Percentiles rank a stretch among this genome's conserved stretches.
These are phyloP conservation scores for Lactarius trivialis DNA, from an alignment of 768 basidiomycete species.

Conservation along the genomic window DNA sequence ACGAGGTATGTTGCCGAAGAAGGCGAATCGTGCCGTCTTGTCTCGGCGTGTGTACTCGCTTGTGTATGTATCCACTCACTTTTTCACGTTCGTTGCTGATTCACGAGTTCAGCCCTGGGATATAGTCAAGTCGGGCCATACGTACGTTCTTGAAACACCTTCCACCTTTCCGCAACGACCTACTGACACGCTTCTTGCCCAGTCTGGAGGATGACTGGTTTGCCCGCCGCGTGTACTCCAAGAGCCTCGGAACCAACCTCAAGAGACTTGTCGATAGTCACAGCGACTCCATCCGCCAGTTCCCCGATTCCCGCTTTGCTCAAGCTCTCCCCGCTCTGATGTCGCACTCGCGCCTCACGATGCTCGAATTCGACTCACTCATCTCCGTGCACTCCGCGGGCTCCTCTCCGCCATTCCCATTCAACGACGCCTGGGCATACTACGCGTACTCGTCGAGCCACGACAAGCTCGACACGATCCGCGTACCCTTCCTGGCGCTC, in stretches of 20 bases:
- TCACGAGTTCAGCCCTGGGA: conserved; percentile 41
- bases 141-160: conserved; percentile 24
- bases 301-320: conserved; percentile 46
- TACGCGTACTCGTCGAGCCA: conserved; percentile 56
- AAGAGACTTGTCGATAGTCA: conserved; percentile 52
- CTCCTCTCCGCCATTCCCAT: conserved; percentile 44
- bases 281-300: conserved; percentile 37
- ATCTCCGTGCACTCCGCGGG: conserved; percentile 67
- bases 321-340: conserved; percentile 41
- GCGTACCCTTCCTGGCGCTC: conserved; percentile 68
- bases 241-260: conserved; percentile 74
- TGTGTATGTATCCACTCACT: conserved; percentile 48
- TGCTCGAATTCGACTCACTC: conserved; percentile 52
- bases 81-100: conserved; percentile 13
- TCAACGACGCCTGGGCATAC: conserved; percentile 41
- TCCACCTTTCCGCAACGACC: conserved; percentile 9
- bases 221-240: conserved; percentile 63
- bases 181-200: background rate
- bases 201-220: conserved; percentile 54
- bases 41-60: conserved; percentile 60
- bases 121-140: conserved; percentile 30
- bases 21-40: conserved; percentile 54
- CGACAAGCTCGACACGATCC: conserved; percentile 50
- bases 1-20: conserved; percentile 87
- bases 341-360: conserved; percentile 43